phyloP scores from a whole-genome alignment of 805 yeast genomes.

The Diddensiella santjacobensis region DNA sequence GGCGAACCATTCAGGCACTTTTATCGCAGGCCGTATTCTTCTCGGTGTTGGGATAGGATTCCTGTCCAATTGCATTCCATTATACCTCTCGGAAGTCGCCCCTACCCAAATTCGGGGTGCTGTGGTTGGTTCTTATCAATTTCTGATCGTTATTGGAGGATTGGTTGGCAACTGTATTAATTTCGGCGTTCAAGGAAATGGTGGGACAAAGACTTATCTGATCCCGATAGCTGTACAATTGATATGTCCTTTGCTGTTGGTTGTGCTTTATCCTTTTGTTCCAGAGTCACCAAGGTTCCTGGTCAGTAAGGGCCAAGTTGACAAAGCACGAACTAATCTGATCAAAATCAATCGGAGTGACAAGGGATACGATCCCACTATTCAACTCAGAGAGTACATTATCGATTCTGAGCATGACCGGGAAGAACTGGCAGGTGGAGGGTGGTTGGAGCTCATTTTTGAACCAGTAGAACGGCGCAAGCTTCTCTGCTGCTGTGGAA shows the following conservation, averaged over 20 bases:
- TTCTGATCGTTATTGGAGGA: conserved; percentile 4
- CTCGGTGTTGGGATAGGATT: conserved; percentile 10
- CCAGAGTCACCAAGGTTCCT: conserved; percentile 88
- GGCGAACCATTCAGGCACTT: conserved; percentile 1
- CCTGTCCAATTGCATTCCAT: conserved; percentile 2
- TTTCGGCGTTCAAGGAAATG: conserved; percentile 2
- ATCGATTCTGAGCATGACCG: conserved; percentile 3
- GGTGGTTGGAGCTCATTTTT: conserved; percentile 8
- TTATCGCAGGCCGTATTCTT: conserved; percentile 7
- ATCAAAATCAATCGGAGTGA: conserved; percentile 7
- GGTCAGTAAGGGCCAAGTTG: conserved; percentile 59
- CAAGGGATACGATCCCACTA: conserved; percentile 3
- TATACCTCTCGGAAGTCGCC: conserved; percentile 7
- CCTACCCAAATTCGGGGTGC: conserved; percentile 9
- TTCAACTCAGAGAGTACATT: conserved; percentile 4
- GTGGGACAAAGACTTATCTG: conserved; percentile 3
- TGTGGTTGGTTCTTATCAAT: conserved; percentile 7
- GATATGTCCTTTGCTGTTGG: conserved; percentile 8
- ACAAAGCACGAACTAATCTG: conserved; percentile 28
- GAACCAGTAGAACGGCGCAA: conserved; percentile 15
- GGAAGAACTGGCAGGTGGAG: conserved; percentile 4
- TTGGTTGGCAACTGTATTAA: conserved; percentile 6
- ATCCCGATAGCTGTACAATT: conserved; percentile 11
- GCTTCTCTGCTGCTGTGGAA: conserved; percentile 9
- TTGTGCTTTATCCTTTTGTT: conserved; percentile 36